Base-by-base conservation (phyloP, 1,284 basidiomycete species). In the Pseudozyma flocculosa region DNA sequence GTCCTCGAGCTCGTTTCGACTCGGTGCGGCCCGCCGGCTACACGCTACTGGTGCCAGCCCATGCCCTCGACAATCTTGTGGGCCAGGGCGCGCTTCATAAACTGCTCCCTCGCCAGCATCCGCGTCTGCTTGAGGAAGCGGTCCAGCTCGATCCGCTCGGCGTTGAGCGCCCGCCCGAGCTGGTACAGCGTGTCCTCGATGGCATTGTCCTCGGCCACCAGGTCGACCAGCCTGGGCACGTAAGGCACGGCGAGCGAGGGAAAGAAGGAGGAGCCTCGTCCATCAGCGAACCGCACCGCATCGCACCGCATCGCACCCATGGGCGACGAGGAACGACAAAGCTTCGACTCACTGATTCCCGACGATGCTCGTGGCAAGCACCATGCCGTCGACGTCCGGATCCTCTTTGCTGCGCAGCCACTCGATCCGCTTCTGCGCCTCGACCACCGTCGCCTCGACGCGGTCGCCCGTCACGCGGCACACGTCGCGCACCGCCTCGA, bases 141-240 rank as follows among this genome's bases (percentile, higher is more conserved):
- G 9, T 73, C 75, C 41, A 75, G 47, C 34, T 71, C 61, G 32
- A 77, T 57, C 29, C 63, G 65, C 10, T 94, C 93, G 40, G 88
- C 84, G 74, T 94, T 94, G 61, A 99, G 82, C 3, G 92, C 94
- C 52, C 93, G 85, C 52, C 93, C 91, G 46, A 99, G 84, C 78
- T 98, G 93, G 80, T 97, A 98, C 56, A 97, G 88, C 23, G 94
- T 94, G 79, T 98, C 95, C 79, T 96, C 92, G 70, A 98, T 91
- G 0, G 94, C 92, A 70, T 93, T 92, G 79, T 98, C 95, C 78
- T 98, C 95, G n/a, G 95, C 92, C 8, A 96, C 87, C 21, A 98
- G 83, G 76, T 95, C 90, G 64, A 97, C 86, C 22, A 98, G 82
- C 26, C 26, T 29, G 26, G 5, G 7, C 5, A 29, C 26, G n/a